Base-by-base conservation (phyloP, 805 yeast species). In the Wickerhamomyces hampshirensis region DNA sequence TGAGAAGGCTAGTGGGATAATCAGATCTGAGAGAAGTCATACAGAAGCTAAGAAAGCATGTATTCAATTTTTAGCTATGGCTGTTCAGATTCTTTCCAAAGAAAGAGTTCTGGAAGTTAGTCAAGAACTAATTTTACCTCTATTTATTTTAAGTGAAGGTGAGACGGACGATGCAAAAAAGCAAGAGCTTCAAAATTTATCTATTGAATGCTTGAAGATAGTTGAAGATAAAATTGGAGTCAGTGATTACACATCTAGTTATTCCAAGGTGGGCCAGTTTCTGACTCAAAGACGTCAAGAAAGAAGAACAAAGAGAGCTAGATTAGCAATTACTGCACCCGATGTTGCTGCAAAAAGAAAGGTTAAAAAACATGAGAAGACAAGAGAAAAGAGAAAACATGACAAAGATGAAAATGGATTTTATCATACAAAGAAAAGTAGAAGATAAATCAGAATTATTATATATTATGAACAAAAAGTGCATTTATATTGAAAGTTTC, bases 281-380 rank as follows among this genome's bases (percentile, higher is more conserved):
- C 80, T 89, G 17, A 62, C 59, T 19, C 64, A 65, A 24, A 75
- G 86, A 58, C 74, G 97, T 51, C 71, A 72, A 40, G 94, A 86
- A 33, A 76, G 97, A 60, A 77, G 71, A 54, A 73, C 84, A 0
- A 81, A 80, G 53, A 70, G 88, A 39, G 83, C 95, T 0, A 80
- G 83, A 40, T 62, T 86, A 55, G 83, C 87, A 3, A 68, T 89
- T 9, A 73, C 70, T 15, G 84, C 82, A 4, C 98, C 98, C 1
- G 95, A 83, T 12, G 61, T 73, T 28, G 80, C 86, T n/a, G 93
- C 96, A 2, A 73, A 71, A 46, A 75, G 84, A 58, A 85, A 83
- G 62, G 53, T 85, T 51, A 80, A 69, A 60, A 85, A 84, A 58
- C 94, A 89, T 62, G 76, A 70, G 26, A 73, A 80, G 49, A 71